Evolutionary conservation across 1,139 yeast species (phyloP).

Genomic region (Kluyveromyces sp.): DNA sequence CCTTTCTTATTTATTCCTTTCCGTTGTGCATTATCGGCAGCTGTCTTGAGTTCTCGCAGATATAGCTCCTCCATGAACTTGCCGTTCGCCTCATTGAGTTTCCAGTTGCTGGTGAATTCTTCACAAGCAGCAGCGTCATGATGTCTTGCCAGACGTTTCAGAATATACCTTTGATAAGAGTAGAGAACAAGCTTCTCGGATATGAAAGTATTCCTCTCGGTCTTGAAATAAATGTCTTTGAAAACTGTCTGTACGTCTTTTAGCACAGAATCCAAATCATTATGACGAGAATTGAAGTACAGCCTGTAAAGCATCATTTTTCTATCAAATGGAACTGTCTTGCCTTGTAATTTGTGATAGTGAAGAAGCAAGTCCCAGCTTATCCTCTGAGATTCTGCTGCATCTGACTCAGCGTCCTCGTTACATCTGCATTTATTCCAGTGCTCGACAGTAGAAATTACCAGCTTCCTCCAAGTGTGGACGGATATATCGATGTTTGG

Average conservation of each 20-base stretch:
- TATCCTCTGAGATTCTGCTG: conserved; percentile 10
- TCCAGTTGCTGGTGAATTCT: conserved; percentile 21
- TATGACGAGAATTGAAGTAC: conserved; percentile 9
- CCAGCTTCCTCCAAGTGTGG: conserved; percentile 24
- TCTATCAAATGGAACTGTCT: conserved; percentile 15
- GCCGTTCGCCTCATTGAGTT: conserved; percentile 14
- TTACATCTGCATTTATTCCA: conserved; percentile 15
- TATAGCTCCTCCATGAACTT: conserved; percentile 11
- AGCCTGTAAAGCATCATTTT: conserved; percentile 13
- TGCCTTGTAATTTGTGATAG: conserved; percentile 16
- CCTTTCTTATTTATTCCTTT: too few species aligned
- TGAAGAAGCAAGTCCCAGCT: conserved; percentile 19
- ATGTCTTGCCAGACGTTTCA: conserved; percentile 16
- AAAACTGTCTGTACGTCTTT: conserved; percentile 18
- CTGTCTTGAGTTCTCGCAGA: conserved; percentile 6
- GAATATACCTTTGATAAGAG: conserved; percentile 17
- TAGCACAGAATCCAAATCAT: conserved; percentile 18
- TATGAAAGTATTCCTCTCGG: conserved; percentile 11
- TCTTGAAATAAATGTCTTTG: conserved; percentile 13
- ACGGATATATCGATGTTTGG: conserved; percentile 18
- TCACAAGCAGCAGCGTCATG: conserved; percentile 14
- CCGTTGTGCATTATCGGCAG: too few species aligned
- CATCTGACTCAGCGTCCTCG: conserved; percentile 3
- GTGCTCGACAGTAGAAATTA: conserved; percentile 16
- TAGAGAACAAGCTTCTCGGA: conserved; percentile 11